Evolutionary conservation across 2,329 filamentous ascomycete genomes (phyloP).

Genomic region (Penicillium occitanis): DNA sequence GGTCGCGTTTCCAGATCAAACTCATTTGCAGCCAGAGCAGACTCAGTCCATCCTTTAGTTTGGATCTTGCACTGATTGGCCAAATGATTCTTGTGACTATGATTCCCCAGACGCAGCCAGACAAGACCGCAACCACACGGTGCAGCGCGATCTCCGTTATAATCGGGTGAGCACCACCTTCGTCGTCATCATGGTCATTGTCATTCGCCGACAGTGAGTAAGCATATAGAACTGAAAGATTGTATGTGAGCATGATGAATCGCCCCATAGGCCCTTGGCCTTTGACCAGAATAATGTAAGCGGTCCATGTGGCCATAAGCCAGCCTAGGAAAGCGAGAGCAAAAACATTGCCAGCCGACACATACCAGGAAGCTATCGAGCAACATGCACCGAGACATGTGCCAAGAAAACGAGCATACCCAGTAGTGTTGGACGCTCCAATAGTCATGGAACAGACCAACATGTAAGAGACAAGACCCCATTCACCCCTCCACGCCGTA

Average conservation of each 20-base stretch:
- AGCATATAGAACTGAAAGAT: constrained; percentile 88
- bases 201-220: constrained; percentile 84
- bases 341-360: constrained; percentile 70
- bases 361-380: constrained; percentile 74
- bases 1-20: constrained; percentile 93
- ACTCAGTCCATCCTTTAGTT: constrained; percentile 84
- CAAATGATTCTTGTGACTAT: constrained; percentile 86
- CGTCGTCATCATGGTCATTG: constrained; percentile 77
- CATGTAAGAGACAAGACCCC: constrained; percentile 96
- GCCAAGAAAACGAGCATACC: constrained; percentile 79
- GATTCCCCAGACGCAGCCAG: constrained; percentile 88
- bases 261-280: constrained; percentile 87
- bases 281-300: constrained; percentile 82
- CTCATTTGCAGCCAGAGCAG: constrained; percentile 94
- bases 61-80: constrained; percentile 86
- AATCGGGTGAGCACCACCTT: constrained; percentile 77
- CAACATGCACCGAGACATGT: constrained; percentile 77
- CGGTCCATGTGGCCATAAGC: constrained; percentile 76
- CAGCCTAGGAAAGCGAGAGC: constrained; percentile 79
- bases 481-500: constrained; percentile 87
- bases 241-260: constrained; percentile 94
- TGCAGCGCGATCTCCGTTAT: constrained; percentile 88
- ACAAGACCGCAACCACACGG: constrained; percentile 79
- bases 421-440: constrained; percentile 91
- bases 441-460: constrained; percentile 98